Evolutionary conservation across 306 rosid species (phyloP).

Genomic region (Hippophae tibetana): DNA sequence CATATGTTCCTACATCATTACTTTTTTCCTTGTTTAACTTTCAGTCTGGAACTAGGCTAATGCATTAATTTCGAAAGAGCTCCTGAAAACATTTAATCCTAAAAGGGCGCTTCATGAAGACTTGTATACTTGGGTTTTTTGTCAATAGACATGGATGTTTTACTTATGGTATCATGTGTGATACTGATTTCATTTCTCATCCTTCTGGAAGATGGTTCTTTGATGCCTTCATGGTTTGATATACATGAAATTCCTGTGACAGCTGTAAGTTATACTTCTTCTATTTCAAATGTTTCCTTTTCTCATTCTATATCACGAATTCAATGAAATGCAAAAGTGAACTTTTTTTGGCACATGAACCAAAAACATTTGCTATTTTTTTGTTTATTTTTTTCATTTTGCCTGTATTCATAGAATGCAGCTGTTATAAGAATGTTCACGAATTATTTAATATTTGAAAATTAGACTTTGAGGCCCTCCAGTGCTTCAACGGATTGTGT

Average conservation of each 20-base stretch:
- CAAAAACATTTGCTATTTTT: too few species aligned
- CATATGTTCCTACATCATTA: too few species aligned
- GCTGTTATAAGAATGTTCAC: neutral
- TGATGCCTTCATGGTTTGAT: conserved; percentile 93
- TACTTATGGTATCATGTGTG: neutral
- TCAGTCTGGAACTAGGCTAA: neutral
- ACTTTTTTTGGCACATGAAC: neutral
- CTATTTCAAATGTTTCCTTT: neutral
- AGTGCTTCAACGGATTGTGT: neutral
- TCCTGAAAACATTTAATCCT: neutral
- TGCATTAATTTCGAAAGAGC: neutral
- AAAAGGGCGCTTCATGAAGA: neutral
- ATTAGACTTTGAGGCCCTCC: neutral
- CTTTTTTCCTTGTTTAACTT: neutral
- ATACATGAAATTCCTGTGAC: conserved; percentile 65
- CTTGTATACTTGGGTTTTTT: neutral
- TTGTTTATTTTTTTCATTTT: too few species aligned
- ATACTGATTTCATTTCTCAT: conserved; percentile 5
- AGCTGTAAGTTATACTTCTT: conserved; percentile 34
- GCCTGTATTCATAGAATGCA: neutral
- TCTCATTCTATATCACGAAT: neutral
- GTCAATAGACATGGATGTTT: neutral
- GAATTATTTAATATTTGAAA: neutral
- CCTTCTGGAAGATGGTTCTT: conserved; percentile 45
- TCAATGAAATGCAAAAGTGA: neutral